Conservation (phyloP, 73 alveolate species). For the Blepharisma stoltei region DNA sequence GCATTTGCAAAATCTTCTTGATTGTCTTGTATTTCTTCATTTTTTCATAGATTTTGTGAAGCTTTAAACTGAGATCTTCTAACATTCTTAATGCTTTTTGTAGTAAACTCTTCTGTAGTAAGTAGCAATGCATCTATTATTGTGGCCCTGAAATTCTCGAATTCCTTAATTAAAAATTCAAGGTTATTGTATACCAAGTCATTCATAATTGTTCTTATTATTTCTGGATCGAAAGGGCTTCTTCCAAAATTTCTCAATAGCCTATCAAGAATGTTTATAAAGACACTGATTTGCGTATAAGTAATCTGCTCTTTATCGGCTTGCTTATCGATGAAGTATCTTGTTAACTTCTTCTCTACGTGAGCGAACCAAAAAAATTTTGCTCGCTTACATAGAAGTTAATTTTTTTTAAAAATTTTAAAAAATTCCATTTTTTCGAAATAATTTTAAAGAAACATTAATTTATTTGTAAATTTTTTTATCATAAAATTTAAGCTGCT, state of each 20-base stretch:
- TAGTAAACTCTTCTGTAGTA: slow-evolving; percentile 22
- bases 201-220: not conserved
- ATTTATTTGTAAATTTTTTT: not conserved
- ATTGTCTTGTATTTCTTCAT: not conserved
- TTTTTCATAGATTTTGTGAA: not conserved
- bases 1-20: not conserved
- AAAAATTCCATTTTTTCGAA: not conserved
- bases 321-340: not conserved
- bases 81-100: not conserved
- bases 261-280: not conserved
- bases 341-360: not conserved
- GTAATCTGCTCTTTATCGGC: not conserved
- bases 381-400: not conserved
- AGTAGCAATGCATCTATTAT: not conserved
- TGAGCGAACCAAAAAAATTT: not conserved
- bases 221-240: not conserved
- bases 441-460: not conserved
- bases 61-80: not conserved
- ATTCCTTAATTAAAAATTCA: not conserved
- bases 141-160: not conserved
- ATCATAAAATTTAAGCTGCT: not conserved
- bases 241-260: not conserved
- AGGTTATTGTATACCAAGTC: not conserved
- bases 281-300: not conserved
- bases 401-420: not conserved